A percentile compares a stretch with the other conserved stretches of the same genome.
phyloP scores from a whole-genome alignment of 2,329 filamentous ascomycete species.

The Pezicula radicicola region DNA sequence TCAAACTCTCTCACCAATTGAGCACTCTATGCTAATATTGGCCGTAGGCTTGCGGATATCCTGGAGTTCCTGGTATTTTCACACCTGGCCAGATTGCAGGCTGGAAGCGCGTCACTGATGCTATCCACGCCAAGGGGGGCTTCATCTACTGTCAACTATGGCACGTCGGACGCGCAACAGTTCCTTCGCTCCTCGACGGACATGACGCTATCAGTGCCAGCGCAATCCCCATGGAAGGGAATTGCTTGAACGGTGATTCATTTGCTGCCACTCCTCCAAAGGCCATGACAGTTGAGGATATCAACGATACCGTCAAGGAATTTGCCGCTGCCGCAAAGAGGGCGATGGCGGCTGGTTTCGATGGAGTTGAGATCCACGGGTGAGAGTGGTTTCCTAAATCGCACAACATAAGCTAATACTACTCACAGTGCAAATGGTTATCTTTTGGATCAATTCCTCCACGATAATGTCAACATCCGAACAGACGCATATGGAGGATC shows the following conservation, averaged over 20 bases:
- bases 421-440: conserved; percentile 44
- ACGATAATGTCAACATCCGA: conserved; percentile 50
- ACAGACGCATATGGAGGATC: conserved; percentile 48
- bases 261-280: conserved; percentile 32
- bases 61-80: conserved; percentile 52
- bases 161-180: conserved; percentile 48
- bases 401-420: conserved; percentile 37
- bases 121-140: conserved; percentile 53
- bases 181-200: conserved; percentile 31
- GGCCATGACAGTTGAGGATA: conserved; percentile 31
- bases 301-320: conserved; percentile 32
- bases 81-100: conserved; percentile 45
- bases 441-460: conserved; percentile 54
- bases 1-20: not conserved
- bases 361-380: conserved; percentile 39
- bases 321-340: conserved; percentile 35
- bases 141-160: conserved; percentile 58
- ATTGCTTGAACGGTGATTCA: conserved; percentile 27
- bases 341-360: conserved; percentile 50
- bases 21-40: not conserved
- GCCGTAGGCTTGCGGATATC: conserved; percentile 39
- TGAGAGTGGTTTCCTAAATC: conserved; percentile 25
- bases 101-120: conserved; percentile 54
- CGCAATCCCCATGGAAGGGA: conserved; percentile 36
- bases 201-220: conserved; percentile 31